Evolutionary conservation across 306 rosid species (phyloP).

Genomic region (Echinosophora koreensis): DNA sequence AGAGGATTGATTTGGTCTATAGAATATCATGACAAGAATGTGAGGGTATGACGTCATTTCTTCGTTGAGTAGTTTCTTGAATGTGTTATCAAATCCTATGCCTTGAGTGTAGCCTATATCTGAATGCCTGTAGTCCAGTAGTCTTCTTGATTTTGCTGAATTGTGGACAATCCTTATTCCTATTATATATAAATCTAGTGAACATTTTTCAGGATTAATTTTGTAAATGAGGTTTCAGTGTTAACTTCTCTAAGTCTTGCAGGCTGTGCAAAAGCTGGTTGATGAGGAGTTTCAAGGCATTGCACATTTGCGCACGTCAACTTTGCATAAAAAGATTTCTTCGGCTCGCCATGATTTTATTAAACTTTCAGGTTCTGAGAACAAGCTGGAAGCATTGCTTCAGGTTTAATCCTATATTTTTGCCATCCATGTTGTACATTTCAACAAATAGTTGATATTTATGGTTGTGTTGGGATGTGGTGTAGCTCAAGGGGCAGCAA

Average conservation of each 20-base stretch:
- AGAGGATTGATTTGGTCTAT: neutral
- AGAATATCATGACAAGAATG: neutral
- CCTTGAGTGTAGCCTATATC: slow-evolving; percentile 1
- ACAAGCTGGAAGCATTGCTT: slow-evolving; percentile 91
- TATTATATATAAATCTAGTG: neutral
- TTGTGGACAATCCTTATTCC: slow-evolving; percentile 17
- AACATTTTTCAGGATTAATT: slow-evolving; percentile 28
- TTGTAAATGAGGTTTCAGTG: neutral
- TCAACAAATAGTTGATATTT: slow-evolving; percentile 33
- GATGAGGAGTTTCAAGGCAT: slow-evolving; percentile 98
- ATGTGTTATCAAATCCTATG: neutral
- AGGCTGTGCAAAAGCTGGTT: slow-evolving; percentile 91
- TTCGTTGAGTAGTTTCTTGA: neutral
- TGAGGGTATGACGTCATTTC: neutral
- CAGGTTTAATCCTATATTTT: slow-evolving; percentile 64
- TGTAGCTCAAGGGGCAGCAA: slow-evolving; percentile 13
- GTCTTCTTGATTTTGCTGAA: slow-evolving; percentile 10
- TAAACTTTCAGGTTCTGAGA: slow-evolving; percentile 87
- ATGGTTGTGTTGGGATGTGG: slow-evolving; percentile 28
- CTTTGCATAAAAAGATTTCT: slow-evolving; percentile 88
- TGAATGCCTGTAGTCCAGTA: neutral
- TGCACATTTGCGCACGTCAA: slow-evolving; percentile 85
- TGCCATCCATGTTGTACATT: slow-evolving; percentile 11
- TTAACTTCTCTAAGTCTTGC: slow-evolving; percentile 52
- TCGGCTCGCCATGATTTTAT: slow-evolving; percentile 97